Evolutionary conservation across 2,329 filamentous ascomycete species (phyloP), one percentile per base, ranked within the genome.

Genomic region (Aspergillus novofumigatus): DNA sequence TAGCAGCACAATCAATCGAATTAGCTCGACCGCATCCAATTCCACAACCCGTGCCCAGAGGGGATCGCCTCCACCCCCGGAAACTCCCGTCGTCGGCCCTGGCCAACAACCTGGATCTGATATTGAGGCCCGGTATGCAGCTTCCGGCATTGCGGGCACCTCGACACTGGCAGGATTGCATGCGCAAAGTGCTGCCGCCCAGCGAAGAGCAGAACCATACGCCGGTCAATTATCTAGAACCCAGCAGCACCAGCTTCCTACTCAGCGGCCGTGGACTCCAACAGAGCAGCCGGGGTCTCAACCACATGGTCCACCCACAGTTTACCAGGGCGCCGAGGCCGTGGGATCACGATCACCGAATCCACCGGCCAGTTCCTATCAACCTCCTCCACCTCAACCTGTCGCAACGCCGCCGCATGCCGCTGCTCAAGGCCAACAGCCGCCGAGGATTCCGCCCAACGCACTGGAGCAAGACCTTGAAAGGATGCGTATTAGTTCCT

Each of bases 1-100:
- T 17, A 81, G 79, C 9, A 74, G 71, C 28, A 80, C 81, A 1
- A 80, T 87, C 59, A 86, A 86, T 64, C 79, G 86, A 32, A 77
- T 88, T 60, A 85, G 82, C 67, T 97, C 93, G 2, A 96, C 91
- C 7, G 92, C 93, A 14, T 97, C 94, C 0, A 96, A 87, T 11
- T 96, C 92, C 2, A 99, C 94, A 0, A 97, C 93, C 2, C 86
- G 90, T 62, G 94, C 94, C 21, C 92, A 90, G 69, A 85, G 94
- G 65, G 94, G 94, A 47, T 97, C 93, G 28, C 94, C 94, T 4
- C 93, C 94, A 4, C 94, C 94, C 1, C 94, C 94, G 8, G 93
- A 97, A 72, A 97, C 94, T 0, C 91, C 94, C 32, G 83, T 93
- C 59, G 83, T 89, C 29, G 89, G 88, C 44, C 90, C 89, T 1